Percentiles rank a stretch among this genome's conserved stretches.
These are phyloP conservation scores for Pontederia paniculata DNA, from an alignment of 176 grass and related monocot genomes.

Conservation along the genomic window DNA sequence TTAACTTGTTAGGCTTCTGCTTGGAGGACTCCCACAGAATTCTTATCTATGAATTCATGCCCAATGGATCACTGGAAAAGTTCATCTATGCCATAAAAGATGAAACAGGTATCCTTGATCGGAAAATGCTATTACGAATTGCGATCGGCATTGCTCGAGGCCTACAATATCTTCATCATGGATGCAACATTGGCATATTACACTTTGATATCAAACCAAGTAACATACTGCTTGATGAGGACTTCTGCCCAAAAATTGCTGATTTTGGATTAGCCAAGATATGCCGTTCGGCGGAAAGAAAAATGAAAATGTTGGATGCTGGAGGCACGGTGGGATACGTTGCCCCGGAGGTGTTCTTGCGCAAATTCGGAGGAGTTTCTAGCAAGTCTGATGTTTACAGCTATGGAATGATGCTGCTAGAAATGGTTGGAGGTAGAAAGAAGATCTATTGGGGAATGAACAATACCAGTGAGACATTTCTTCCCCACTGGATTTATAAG, in stretches of 20 bases:
- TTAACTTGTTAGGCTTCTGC: neutral
- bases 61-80: neutral
- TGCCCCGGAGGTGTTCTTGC: neutral
- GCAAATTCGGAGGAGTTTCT: neutral
- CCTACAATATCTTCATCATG: neutral
- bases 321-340: neutral
- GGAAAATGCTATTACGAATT: neutral
- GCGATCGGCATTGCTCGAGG: neutral
- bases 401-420: too few species aligned
- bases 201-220: neutral
- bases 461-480: neutral
- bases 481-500: neutral
- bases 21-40: neutral
- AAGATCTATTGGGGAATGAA: neutral
- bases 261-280: neutral
- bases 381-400: too few species aligned
- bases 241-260: neutral
- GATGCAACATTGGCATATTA: neutral
- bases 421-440: too few species aligned
- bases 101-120: neutral
- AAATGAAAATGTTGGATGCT: neutral
- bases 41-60: neutral
- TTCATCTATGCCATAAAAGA: neutral
- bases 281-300: neutral
- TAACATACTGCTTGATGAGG: neutral